A percentile compares a stretch with the other conserved stretches of the same genome.
These are phyloP conservation scores for Chrysanthemum seticuspe DNA, from an alignment of 129 eudicot genomes.

Conservation along the genomic window DNA sequence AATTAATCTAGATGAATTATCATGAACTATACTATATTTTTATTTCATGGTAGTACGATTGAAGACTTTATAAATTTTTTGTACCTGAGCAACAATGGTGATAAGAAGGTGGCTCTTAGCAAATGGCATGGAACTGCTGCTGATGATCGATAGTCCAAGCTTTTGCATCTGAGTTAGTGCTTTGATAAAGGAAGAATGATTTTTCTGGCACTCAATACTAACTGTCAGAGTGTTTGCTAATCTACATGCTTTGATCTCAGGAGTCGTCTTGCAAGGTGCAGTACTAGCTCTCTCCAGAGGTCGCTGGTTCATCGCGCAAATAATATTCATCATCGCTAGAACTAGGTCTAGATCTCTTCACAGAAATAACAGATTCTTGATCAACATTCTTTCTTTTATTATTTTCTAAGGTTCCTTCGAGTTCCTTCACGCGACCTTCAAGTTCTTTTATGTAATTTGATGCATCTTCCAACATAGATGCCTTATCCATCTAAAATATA, in stretches of 20 bases:
- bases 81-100: slow-evolving; percentile 58
- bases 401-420: slow-evolving; percentile 29
- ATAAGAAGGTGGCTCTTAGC: slow-evolving; percentile 34
- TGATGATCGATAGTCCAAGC: slow-evolving; percentile 38
- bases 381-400: slow-evolving; percentile 13
- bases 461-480: slow-evolving; percentile 52
- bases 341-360: slow-evolving; percentile 23
- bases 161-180: slow-evolving; percentile 39
- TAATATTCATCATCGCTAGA: slow-evolving; percentile 19
- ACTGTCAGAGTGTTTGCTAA: slow-evolving; percentile 37
- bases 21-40: too few relatives aligned
- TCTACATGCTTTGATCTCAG: slow-evolving; percentile 39
- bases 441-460: slow-evolving; percentile 47
- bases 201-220: slow-evolving; percentile 36
- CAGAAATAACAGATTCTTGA: slow-evolving; percentile 30
- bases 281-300: background rate
- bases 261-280: background rate
- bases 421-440: slow-evolving; percentile 37
- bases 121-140: slow-evolving; percentile 38
- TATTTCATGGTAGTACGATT: too few relatives aligned
- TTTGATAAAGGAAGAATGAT: slow-evolving; percentile 27
- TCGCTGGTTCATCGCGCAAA: slow-evolving; percentile 18
- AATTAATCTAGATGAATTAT: too few relatives aligned
- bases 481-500: slow-evolving; percentile 51
- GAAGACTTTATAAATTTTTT: background rate